Conservation (phyloP, 805 yeast genomes). For the Candida nanaspora region DNA sequence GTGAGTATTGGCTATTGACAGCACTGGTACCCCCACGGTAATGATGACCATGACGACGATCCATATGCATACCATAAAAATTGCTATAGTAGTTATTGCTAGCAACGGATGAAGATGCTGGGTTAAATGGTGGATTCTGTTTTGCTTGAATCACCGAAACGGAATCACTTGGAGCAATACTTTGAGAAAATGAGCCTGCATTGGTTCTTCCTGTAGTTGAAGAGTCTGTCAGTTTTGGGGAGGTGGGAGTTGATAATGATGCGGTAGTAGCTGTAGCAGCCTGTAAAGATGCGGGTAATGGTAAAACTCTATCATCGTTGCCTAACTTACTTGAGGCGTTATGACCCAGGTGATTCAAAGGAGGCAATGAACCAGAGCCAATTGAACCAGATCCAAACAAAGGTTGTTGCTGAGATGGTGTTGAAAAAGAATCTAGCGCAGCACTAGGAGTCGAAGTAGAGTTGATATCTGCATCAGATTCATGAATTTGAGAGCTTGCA, state of each 20-base stretch:
- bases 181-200: not conserved
- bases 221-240: not conserved
- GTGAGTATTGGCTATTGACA: slow-evolving; percentile 2
- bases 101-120: not conserved
- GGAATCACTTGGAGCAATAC: not conserved
- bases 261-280: not conserved
- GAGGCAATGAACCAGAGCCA: not conserved
- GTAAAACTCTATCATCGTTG: not conserved
- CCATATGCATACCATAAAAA: not conserved
- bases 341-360: not conserved
- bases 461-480: too few species aligned
- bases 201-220: not conserved
- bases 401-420: slow-evolving; percentile 17
- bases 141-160: not conserved
- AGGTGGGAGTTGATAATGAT: not conserved
- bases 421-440: slow-evolving; percentile 10
- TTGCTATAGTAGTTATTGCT: too few species aligned
- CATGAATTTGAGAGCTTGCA: too few species aligned
- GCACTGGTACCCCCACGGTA: not conserved
- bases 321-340: too few species aligned
- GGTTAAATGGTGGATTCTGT: not conserved
- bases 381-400: not conserved
- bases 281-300: not conserved
- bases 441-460: slow-evolving; percentile 9
- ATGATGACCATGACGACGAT: not conserved